Conservation (phyloP, 345 rosid genomes). For the Gossypium australe region DNA sequence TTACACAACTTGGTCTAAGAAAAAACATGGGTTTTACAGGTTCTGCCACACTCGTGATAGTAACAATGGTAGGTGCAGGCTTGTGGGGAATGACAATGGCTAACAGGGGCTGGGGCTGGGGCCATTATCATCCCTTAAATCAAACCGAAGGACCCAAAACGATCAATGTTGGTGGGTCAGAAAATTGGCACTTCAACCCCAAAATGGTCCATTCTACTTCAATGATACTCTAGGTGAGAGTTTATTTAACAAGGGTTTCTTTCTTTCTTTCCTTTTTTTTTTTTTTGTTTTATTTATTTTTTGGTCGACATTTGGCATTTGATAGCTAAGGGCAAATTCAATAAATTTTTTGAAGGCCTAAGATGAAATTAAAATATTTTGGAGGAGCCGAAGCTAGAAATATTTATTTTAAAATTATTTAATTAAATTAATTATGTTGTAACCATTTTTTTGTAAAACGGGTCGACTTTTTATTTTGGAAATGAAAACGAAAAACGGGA, state of each 20-base stretch:
- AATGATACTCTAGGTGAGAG: constrained; percentile 66
- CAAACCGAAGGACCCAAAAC: constrained; percentile 26
- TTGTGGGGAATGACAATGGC: constrained; percentile 5
- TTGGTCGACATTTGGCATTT: too few species aligned
- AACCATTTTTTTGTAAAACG: too few species aligned
- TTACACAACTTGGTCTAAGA: neutral
- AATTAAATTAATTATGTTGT: too few species aligned
- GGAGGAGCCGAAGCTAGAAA: too few species aligned
- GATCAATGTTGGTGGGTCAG: constrained; percentile 59
- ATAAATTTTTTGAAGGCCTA: too few species aligned
- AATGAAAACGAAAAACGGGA: too few species aligned
- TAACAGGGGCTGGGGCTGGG: too few species aligned
- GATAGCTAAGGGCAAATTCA: too few species aligned
- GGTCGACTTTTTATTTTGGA: too few species aligned
- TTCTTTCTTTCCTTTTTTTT: neutral
- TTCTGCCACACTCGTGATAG: neutral
- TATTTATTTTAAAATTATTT: too few species aligned
- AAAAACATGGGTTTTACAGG: neutral
- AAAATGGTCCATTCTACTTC: constrained; percentile 51
- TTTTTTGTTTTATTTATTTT: too few species aligned
- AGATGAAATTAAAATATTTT: too few species aligned
- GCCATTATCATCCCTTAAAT: constrained; percentile 10
- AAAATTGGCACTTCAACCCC: constrained; percentile 55
- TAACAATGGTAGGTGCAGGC: neutral
- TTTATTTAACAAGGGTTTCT: neutral